phyloP scores from a whole-genome alignment of 2,329 filamentous ascomycete species.

The Geoglossum cookeanum region DNA sequence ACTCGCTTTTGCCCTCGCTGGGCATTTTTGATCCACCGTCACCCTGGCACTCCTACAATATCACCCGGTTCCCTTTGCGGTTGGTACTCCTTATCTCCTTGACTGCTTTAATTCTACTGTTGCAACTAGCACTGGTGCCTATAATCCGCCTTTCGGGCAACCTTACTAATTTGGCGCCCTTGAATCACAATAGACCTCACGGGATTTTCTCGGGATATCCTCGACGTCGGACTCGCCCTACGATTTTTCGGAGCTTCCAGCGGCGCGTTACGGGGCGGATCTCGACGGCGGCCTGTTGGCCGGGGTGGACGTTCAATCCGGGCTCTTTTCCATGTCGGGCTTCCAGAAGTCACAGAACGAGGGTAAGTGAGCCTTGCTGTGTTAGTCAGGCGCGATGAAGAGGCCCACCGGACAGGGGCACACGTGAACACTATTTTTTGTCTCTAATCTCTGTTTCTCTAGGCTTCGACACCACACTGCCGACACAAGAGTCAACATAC shows the following conservation, averaged over 20 bases:
- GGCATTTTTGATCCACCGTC: not conserved
- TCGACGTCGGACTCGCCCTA: constrained; percentile 7
- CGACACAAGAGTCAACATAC: constrained; percentile 34
- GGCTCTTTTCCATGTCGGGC: constrained; percentile 58
- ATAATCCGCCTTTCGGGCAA: not conserved
- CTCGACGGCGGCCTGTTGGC: constrained; percentile 19
- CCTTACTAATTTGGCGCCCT: not conserved
- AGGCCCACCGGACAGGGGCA: not conserved
- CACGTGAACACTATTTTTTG: constrained; percentile 1
- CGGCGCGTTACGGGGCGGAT: constrained; percentile 17
- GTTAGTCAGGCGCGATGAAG: not conserved
- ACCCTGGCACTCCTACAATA: not conserved
- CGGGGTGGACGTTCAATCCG: constrained; percentile 27
- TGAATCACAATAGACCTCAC: not conserved
- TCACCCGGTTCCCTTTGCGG: not conserved
- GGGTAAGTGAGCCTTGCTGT: constrained; percentile 38
- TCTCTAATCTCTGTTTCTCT: constrained; percentile 5
- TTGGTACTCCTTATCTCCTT: not conserved
- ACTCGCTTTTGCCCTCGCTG: not conserved
- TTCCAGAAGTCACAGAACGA: constrained; percentile 61
- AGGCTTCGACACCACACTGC: constrained; percentile 42
- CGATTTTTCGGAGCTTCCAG: constrained; percentile 18
- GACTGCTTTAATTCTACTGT: not conserved
- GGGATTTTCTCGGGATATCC: not conserved
- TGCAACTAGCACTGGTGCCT: not conserved